Base-by-base conservation (phyloP, 1,284 basidiomycete species). In the Fomitopsis pinicola region DNA sequence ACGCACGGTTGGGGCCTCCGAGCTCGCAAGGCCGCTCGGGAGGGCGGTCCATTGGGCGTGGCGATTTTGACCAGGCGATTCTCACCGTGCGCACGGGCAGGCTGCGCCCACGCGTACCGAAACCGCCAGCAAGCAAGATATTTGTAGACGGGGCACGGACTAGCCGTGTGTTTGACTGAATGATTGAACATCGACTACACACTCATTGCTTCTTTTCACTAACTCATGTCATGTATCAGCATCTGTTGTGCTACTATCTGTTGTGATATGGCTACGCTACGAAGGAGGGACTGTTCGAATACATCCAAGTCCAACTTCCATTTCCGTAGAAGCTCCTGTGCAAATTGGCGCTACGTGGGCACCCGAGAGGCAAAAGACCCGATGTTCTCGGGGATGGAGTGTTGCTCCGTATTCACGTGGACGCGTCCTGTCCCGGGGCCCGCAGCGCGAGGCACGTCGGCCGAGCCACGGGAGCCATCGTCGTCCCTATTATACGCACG, bases 11-110 rank as follows among this genome's bases (percentile, higher is more conserved):
- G 52, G 71, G 73, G 1, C 74, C 77, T 57, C 71, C 65, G 60
- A 73, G 59, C 63, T 79, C 80, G 33, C 76, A 79, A 67, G 77
- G 78, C 19, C 76, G 75, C 55, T 75, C 78, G 22, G 70, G 73
- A 42, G 78, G 79, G 9, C 72, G 72, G 14, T 88, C 90, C 1
- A 71, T 91, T 62, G 86, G 86, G 17, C 82, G 88, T 42, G 92
- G 92, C 12, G 89, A 90, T 60, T 75, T 95, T 44, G 92, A 95
- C 67, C 84, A 90, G 67, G 91, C 90, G 8, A 89, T 95, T 57
- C 85, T 89, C 40, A 93, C 88, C 62, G 84, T 95, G 77, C 85
- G 88, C 40, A 82, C 85, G 35, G 89, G 88, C 15, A 83, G 83
- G 62, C 77, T 86, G 60, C 78, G 86, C 66, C 76, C 78, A 57